Evolutionary conservation across 768 basidiomycete species (phyloP).

Genomic region (Cubamyces sp.): DNA sequence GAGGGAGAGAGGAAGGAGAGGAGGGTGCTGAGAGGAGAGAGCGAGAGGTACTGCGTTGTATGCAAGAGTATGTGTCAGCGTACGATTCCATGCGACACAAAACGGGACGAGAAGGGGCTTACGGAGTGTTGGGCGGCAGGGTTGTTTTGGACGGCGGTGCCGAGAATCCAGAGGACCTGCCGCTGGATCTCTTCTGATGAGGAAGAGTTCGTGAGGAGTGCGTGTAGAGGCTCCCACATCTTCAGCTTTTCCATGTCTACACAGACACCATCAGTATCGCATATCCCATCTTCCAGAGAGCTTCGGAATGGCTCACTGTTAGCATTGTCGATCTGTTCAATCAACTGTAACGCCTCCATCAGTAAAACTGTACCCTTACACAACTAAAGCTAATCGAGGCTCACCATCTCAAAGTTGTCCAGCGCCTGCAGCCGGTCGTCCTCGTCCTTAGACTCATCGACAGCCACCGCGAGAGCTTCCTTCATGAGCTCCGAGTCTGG

Average conservation of each 20-base stretch:
- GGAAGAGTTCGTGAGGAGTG: constrained; percentile 55
- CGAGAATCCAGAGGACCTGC: constrained; percentile 83
- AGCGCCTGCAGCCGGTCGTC: constrained; percentile 68
- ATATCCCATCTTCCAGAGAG: not conserved
- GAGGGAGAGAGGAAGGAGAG: constrained; percentile 63
- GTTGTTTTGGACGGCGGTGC: constrained; percentile 90
- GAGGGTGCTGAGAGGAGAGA: constrained; percentile 68
- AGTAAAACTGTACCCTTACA: not conserved
- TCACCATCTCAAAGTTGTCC: constrained; percentile 88
- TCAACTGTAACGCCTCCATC: constrained; percentile 52
- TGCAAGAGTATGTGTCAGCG: not conserved
- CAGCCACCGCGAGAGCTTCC: constrained; percentile 68
- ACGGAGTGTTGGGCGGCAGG: constrained; percentile 81
- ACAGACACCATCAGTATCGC: not conserved
- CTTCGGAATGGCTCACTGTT: constrained; percentile 54
- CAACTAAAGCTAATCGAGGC: constrained; percentile 23
- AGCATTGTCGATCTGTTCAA: constrained; percentile 91
- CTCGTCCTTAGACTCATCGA: constrained; percentile 57
- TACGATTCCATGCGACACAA: too few relatives aligned
- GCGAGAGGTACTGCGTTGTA: constrained; percentile 55
- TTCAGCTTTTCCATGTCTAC: constrained; percentile 74
- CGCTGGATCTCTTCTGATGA: constrained; percentile 64
- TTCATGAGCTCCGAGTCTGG: constrained; percentile 85
- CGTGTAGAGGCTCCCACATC: constrained; percentile 80
- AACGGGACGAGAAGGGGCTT: constrained; percentile 36